These are phyloP conservation scores for Aspergillus aculeatinus DNA, from an alignment of 2,329 filamentous ascomycete genomes.

Conservation along the genomic window DNA sequence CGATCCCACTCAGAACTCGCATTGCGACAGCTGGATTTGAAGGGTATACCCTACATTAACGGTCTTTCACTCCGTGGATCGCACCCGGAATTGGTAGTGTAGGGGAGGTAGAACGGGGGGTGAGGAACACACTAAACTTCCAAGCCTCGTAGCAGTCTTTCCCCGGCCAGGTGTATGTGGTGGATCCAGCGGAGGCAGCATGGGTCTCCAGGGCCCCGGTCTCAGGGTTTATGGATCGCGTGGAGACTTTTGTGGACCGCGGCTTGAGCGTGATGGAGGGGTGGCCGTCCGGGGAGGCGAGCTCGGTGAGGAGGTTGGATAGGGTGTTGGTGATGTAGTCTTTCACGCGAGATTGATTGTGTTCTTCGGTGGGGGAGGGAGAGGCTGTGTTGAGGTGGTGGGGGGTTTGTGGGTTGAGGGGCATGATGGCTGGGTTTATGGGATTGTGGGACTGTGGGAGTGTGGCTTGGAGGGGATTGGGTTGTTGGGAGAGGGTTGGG, in stretches of 20 bases:
- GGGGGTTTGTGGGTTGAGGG: too few relatives aligned
- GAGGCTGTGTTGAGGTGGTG: too few relatives aligned
- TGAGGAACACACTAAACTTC: constrained; percentile 42
- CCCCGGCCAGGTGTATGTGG: constrained; percentile 56
- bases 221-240: constrained; percentile 29
- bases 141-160: constrained; percentile 57
- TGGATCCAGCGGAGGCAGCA: constrained; percentile 19
- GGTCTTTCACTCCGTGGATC: not conserved
- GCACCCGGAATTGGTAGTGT: not conserved
- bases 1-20: constrained; percentile 57
- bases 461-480: too few relatives aligned
- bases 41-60: constrained; percentile 9
- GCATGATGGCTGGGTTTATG: too few relatives aligned
- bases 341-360: constrained; percentile 23
- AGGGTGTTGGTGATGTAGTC: constrained; percentile 33
- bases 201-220: constrained; percentile 30
- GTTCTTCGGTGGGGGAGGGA: not conserved
- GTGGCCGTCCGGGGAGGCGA: constrained; percentile 27
- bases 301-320: constrained; percentile 25
- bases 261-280: constrained; percentile 32
- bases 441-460: too few relatives aligned
- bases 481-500: too few relatives aligned
- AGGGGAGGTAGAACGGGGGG: not conserved
- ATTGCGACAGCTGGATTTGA: constrained; percentile 50
- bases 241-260: constrained; percentile 19